phyloP scores from a whole-genome alignment of 208 protist species.

The Tritrichomonas foetus region DNA sequence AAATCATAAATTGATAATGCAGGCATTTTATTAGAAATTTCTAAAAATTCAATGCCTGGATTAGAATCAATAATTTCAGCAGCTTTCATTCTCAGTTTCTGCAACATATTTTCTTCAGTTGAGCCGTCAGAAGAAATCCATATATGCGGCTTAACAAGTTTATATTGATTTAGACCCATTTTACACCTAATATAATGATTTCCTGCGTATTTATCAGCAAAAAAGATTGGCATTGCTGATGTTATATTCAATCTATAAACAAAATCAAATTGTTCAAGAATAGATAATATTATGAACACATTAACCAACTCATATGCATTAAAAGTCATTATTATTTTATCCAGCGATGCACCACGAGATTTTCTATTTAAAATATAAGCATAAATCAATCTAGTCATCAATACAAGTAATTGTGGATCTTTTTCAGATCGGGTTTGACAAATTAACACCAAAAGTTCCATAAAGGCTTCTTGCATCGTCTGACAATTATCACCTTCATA shows the following conservation, averaged over 20 bases:
- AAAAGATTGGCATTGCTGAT: background rate
- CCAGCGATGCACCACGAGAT: no score
- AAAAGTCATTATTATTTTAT: no score
- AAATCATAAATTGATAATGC: background rate
- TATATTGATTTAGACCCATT: background rate
- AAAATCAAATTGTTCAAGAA: conserved; percentile 10
- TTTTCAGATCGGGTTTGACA: no score
- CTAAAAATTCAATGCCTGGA: background rate
- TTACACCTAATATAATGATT: background rate
- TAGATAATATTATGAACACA: no score
- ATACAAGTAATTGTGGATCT: no score
- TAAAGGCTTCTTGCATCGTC: no score
- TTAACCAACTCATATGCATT: no score
- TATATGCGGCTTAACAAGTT: background rate
- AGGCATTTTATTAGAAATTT: background rate
- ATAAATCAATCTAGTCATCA: no score
- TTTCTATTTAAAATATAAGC: no score
- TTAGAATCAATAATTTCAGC: background rate
- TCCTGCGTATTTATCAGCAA: background rate
- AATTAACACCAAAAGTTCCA: no score
- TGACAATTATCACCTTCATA: no score
- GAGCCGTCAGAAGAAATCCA: background rate
- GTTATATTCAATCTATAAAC: background rate
- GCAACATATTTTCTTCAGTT: background rate
- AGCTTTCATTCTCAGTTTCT: background rate